Evolutionary conservation across 768 basidiomycete species (phyloP).

Genomic region (Infundibulicybe gibba): DNA sequence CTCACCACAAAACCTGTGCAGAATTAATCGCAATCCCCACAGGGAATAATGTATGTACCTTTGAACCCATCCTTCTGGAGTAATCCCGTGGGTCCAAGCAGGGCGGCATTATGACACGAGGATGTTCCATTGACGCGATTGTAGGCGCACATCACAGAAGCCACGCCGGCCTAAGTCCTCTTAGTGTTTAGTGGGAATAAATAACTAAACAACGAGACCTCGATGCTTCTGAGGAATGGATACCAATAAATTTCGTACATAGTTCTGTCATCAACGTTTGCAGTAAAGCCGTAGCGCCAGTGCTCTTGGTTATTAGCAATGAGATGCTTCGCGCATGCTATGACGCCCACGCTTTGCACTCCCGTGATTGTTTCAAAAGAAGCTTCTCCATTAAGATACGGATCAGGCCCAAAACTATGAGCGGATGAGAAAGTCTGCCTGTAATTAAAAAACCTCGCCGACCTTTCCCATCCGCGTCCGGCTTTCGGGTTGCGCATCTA

Average conservation of each 20-base stretch:
- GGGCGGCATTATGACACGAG: slow-evolving; percentile 56
- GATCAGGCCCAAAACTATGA: slow-evolving; percentile 54
- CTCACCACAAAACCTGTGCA: slow-evolving; percentile 41
- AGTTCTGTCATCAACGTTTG: slow-evolving; percentile 56
- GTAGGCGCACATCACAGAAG: slow-evolving; percentile 49
- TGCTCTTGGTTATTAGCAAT: slow-evolving; percentile 50
- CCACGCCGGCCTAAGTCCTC: slow-evolving; percentile 38
- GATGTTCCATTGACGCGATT: slow-evolving; percentile 59
- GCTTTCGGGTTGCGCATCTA: slow-evolving; percentile 54
- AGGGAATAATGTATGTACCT: slow-evolving; percentile 19
- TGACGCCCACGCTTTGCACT: slow-evolving; percentile 57
- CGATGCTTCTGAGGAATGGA: slow-evolving; percentile 46
- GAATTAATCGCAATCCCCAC: not conserved
- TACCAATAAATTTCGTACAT: slow-evolving; percentile 50
- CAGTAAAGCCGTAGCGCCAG: slow-evolving; percentile 41
- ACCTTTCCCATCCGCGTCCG: slow-evolving; percentile 49
- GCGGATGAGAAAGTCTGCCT: not conserved
- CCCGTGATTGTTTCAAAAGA: slow-evolving; percentile 57
- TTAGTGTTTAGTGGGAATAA: not conserved
- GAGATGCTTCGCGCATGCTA: slow-evolving; percentile 55
- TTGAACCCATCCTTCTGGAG: slow-evolving; percentile 38
- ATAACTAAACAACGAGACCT: slow-evolving; percentile 22
- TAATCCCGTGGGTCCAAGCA: slow-evolving; percentile 38
- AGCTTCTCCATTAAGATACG: slow-evolving; percentile 60
- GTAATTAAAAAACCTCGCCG: not conserved